Evolutionary conservation across 345 rosid species (phyloP), one percentile per base, ranked within the genome.

Genomic region (Brassica rapa): DNA sequence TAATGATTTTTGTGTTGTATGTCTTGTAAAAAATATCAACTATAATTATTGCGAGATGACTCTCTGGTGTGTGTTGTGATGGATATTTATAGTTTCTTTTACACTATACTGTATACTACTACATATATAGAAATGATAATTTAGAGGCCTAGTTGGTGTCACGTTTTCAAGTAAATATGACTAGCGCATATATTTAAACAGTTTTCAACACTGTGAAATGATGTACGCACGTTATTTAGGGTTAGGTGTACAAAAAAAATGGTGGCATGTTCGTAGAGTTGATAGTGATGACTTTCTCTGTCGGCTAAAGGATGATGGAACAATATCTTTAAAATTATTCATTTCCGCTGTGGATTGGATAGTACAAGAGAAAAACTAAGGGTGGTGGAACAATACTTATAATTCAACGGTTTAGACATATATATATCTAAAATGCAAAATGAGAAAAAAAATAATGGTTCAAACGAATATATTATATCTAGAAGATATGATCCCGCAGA

Each of bases 221-320:
- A 62, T 80, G 71, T 80, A 23, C 16, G 83, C 83, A 80, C 83
- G 83, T 74, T 49, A 63, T 37, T 27, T 69, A 68, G 65, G 60
- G 53, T 14, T 49, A 79, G 30, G 63, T 73, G 56, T 73, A 2
- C 60, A 39, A 39, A 57, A 78, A 64, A 32, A 12, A 41, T 19
- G 62, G 29, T 72, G 68, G 73, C 5, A 15, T 72, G 4, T 8
- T 37, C 53, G 19, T 66, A 66, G 77, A 78, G 68, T 6, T 67
- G 73, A 73, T 67, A 59, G 63, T 59, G 73, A 78, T 66, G 63
- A 72, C 11, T 71, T 3, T 66, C 51, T 39, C 14, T 39, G 82
- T 57, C 82, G 73, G 82, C 68, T 72, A 78, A 78, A 43, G 61
- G 66, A 10, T 63, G 43, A 21, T 35, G 76, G 60, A 63, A 77